Evolutionary conservation across 805 yeast species (phyloP).

Genomic region (Candida incommunis): DNA sequence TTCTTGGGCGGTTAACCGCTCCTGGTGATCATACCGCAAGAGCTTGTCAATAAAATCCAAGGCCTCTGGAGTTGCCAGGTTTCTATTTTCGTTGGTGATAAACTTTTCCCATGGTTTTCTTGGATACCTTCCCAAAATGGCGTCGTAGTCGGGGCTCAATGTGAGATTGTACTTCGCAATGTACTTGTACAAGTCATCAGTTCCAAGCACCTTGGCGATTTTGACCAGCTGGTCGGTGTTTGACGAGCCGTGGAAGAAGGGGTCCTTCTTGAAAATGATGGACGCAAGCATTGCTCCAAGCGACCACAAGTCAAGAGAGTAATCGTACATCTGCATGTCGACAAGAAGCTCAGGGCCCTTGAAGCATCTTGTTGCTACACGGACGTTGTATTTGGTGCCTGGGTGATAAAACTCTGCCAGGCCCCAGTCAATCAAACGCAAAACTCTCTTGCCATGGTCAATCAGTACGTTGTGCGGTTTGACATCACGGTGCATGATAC

Average conservation of each 20-base stretch:
- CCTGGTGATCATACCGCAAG: slow-evolving; percentile 74
- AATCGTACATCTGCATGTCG: slow-evolving; percentile 72
- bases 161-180: slow-evolving; percentile 53
- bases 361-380: slow-evolving; percentile 84
- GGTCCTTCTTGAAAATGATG: slow-evolving; percentile 77
- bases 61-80: slow-evolving; percentile 54
- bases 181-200: slow-evolving; percentile 57
- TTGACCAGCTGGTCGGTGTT: slow-evolving; percentile 86
- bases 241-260: slow-evolving; percentile 83
- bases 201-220: slow-evolving; percentile 77
- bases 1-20: slow-evolving; percentile 75
- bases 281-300: slow-evolving; percentile 86
- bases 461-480: slow-evolving; percentile 92
- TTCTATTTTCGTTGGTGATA: slow-evolving; percentile 53
- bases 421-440: slow-evolving; percentile 89
- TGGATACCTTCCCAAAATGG: slow-evolving; percentile 51
- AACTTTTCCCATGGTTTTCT: slow-evolving; percentile 81
- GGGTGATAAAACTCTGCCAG: slow-evolving; percentile 86
- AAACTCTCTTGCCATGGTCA: slow-evolving; percentile 46
- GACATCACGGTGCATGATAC: slow-evolving; percentile 89
- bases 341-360: slow-evolving; percentile 87
- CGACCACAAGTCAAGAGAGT: slow-evolving; percentile 82
- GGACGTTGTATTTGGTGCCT: slow-evolving; percentile 77
- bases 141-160: slow-evolving; percentile 68
- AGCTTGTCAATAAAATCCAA: slow-evolving; percentile 63